phyloP scores from a whole-genome alignment of 1,284 basidiomycete species.

The Coriolopsis trogii region DNA sequence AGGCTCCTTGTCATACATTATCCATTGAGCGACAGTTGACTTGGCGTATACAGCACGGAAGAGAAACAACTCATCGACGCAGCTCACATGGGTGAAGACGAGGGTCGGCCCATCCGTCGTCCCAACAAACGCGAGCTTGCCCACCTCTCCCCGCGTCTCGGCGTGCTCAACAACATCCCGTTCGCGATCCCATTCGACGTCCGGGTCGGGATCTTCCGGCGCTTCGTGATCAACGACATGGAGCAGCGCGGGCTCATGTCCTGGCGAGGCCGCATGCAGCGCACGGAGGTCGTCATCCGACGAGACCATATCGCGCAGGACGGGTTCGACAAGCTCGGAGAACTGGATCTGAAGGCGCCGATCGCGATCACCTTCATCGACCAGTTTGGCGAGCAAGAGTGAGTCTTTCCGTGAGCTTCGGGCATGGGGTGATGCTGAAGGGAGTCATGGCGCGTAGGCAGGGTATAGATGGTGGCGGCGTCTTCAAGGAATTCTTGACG shows the following conservation, averaged over 20 bases:
- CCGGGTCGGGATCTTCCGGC: conserved; percentile 87
- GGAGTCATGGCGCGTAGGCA: conserved; percentile 47
- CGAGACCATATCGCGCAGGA: conserved; percentile 83
- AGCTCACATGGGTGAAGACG: no score
- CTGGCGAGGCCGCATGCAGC: conserved; percentile 29
- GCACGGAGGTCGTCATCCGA: conserved; percentile 66
- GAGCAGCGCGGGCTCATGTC: conserved; percentile 23
- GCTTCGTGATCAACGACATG: conserved; percentile 75
- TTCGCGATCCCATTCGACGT: conserved; percentile 95
- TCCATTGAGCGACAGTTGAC: not conserved
- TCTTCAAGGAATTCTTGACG: conserved; percentile 98
- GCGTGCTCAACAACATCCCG: conserved; percentile 94
- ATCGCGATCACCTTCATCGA: conserved; percentile 92
- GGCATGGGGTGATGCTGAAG: conserved; percentile 11
- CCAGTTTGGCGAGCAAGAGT: conserved; percentile 86
- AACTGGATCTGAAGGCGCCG: conserved; percentile 76
- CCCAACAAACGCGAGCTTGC: conserved; percentile 75
- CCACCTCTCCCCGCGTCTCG: conserved; percentile 81
- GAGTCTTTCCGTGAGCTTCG: no score
- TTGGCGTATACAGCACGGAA: conserved; percentile 47
- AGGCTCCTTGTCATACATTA: conserved; percentile 29
- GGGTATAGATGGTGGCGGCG: conserved; percentile 94
- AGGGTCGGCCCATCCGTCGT: conserved; percentile 34
- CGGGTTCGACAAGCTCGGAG: conserved; percentile 82
- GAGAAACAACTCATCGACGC: conserved; percentile 54